Base-by-base conservation (phyloP, 2,329 filamentous ascomycete genomes). In the Fusarium caatingaense region DNA sequence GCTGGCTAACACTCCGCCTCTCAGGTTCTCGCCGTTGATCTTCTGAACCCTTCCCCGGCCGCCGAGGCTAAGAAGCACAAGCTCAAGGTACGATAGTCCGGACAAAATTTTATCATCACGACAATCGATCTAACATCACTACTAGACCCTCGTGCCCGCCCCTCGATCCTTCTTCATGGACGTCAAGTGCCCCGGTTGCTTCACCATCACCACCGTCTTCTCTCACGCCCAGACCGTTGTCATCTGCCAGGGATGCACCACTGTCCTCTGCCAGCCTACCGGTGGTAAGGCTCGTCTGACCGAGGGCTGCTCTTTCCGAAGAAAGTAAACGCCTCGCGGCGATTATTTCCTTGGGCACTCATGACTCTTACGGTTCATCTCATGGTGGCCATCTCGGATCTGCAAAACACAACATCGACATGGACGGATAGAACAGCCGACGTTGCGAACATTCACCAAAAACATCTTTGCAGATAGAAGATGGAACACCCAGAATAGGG, bases 101-200 rank as follows among this genome's bases (percentile, higher is more conserved):
- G 44, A 51, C 50, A 70, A 57, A 69, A 51, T 34, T 41, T 46
- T 20, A 21, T 53, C n/a, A 63, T 66, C 32, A 60, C 66, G 57
- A 60, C 61, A 60, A 56, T 65, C 60, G 70, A 63, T 71, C 71
- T 75, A 72, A 79, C 68, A 65, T 59, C 18, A 48, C 57, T 23
- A 44, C 70, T 77, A 97, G 94, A 94, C 89, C 77, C 93, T 99
- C 80, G 96, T 99, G 83, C 96, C 96, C 80, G 92, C 90, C 76
- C 96, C 96, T 80, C 93, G 96, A 84, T 98, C 95, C 77, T 99
- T 98, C 93, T 99, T 99, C 93, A 99, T 99, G 96, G 96, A 99
- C 84, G 96, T 99, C 89, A 99, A 99, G 92, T 99, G 96, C 93
- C 96, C 96, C 84, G 96, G 96, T 81, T 99, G 96, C 93, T 99